Percentiles rank a stretch among this genome's conserved stretches.
These are phyloP conservation scores for Rhododendron griersonianum DNA, from an alignment of 148 eudicot genomes.

Conservation along the genomic window DNA sequence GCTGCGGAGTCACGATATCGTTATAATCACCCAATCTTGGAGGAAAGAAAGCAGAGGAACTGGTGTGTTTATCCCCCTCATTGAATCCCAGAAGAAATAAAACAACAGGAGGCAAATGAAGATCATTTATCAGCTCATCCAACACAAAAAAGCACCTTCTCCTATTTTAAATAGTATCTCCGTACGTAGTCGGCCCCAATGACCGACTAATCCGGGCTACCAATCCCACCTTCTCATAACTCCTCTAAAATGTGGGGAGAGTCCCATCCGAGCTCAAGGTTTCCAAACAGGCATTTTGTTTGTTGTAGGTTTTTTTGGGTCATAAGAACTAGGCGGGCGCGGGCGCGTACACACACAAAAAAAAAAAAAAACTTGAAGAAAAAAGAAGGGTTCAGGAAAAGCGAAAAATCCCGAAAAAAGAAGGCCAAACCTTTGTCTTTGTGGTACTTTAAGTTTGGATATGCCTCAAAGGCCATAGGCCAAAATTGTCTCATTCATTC, in stretches of 20 bases:
- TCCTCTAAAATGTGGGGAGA: constrained; percentile 38
- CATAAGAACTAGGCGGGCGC: too few relatives aligned
- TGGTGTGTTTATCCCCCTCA: constrained; percentile 77
- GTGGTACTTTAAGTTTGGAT: neutral
- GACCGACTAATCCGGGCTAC: neutral
- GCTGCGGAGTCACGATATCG: too few relatives aligned
- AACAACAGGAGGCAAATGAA: constrained; percentile 35
- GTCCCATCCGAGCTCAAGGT: constrained; percentile 73
- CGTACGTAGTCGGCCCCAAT: neutral
- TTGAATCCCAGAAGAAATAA: constrained; percentile 41
- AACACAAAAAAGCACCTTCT: constrained; percentile 11
- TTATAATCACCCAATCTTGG: too few relatives aligned
- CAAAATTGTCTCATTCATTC: neutral
- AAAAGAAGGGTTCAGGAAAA: neutral
- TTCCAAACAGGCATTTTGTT: constrained; percentile 37
- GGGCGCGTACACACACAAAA: too few relatives aligned
- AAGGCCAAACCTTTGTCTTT: neutral
- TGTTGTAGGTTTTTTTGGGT: too few relatives aligned
- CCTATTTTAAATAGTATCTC: neutral
- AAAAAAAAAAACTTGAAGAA: too few relatives aligned
- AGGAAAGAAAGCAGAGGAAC: constrained; percentile 49
- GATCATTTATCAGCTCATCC: constrained; percentile 15
- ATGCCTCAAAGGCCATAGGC: neutral
- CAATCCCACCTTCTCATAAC: constrained; percentile 9
- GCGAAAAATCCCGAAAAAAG: neutral